Evolutionary conservation across 495 filamentous ascomycete species (phyloP).

Genomic region (Penicillium ucsense): DNA sequence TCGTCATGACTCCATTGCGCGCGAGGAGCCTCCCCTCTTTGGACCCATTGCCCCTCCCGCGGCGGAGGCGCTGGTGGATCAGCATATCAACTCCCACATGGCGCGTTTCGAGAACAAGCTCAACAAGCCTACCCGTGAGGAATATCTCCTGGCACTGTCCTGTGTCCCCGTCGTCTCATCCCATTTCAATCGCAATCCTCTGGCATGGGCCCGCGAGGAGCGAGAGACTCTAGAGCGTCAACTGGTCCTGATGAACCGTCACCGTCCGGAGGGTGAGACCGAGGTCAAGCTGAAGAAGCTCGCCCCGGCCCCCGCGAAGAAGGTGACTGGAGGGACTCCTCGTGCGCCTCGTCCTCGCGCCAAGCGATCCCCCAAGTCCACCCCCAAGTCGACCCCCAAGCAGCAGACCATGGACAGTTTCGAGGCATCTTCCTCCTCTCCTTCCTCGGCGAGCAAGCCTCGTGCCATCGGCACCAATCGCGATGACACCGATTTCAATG

Average conservation of each 20-base stretch:
- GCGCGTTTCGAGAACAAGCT: slow-evolving; percentile 43
- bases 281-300: slow-evolving; percentile 37
- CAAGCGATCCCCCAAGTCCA: slow-evolving; percentile 39
- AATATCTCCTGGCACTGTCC: slow-evolving; percentile 58
- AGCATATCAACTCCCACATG: slow-evolving; percentile 58
- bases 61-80: slow-evolving; percentile 47
- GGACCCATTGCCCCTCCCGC: slow-evolving; percentile 34
- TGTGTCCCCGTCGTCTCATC: slow-evolving; percentile 57
- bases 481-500: slow-evolving; percentile 80
- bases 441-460: slow-evolving; percentile 29
- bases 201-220: slow-evolving; percentile 54
- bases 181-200: slow-evolving; percentile 48
- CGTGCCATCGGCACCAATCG: slow-evolving; percentile 49
- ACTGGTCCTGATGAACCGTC: slow-evolving; percentile 36
- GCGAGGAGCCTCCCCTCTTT: slow-evolving; percentile 47
- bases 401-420: slow-evolving; percentile 37
- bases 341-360: slow-evolving; percentile 28
- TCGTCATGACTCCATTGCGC: slow-evolving; percentile 30
- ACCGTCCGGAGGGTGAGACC: slow-evolving; percentile 15
- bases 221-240: slow-evolving; percentile 47
- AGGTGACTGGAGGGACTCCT: slow-evolving; percentile 14
- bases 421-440: slow-evolving; percentile 26
- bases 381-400: slow-evolving; percentile 38
- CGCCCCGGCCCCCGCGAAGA: slow-evolving; percentile 35
- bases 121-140: slow-evolving; percentile 56